A percentile compares a stretch with the other conserved stretches of the same genome.
Conservation (phyloP, 2,329 filamentous ascomycete species). For the Arthrobotrys conoides region DNA sequence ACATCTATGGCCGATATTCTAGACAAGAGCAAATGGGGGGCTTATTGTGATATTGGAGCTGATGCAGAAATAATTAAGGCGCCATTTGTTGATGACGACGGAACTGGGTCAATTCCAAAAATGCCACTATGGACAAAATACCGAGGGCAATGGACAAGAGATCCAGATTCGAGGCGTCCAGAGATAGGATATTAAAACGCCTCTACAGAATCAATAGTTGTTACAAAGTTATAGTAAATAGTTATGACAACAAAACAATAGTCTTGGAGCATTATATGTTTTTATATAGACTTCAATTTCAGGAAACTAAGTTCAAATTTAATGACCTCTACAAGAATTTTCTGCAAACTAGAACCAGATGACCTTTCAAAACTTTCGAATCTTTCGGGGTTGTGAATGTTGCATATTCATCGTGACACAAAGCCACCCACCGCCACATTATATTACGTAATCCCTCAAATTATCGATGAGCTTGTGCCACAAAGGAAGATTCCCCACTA, state of each 20-base stretch:
- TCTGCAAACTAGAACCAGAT: no score
- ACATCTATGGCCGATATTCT: no score
- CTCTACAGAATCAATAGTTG: not conserved
- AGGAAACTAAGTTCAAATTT: no score
- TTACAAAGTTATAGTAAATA: no score
- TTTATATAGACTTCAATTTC: no score
- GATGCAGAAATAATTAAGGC: not conserved
- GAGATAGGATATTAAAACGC: not conserved
- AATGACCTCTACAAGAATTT: no score
- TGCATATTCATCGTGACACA: no score
- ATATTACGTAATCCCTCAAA: not conserved
- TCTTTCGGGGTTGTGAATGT: not conserved
- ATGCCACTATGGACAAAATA: not conserved
- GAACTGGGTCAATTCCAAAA: not conserved
- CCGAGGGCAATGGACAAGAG: not conserved
- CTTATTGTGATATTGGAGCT: not conserved
- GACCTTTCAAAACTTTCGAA: no score
- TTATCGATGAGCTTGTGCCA: not conserved
- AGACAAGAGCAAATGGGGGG: no score
- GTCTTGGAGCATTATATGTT: no score
- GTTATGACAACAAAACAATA: no score
- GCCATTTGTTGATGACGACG: not conserved
- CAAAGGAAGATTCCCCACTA: conserved; percentile 8
- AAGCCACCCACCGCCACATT: not conserved
- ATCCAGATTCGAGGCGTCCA: not conserved